Percentiles rank a stretch among this genome's conserved stretches.
phyloP scores from a whole-genome alignment of 441 rosid genomes.

The Gossypium trilobum region DNA sequence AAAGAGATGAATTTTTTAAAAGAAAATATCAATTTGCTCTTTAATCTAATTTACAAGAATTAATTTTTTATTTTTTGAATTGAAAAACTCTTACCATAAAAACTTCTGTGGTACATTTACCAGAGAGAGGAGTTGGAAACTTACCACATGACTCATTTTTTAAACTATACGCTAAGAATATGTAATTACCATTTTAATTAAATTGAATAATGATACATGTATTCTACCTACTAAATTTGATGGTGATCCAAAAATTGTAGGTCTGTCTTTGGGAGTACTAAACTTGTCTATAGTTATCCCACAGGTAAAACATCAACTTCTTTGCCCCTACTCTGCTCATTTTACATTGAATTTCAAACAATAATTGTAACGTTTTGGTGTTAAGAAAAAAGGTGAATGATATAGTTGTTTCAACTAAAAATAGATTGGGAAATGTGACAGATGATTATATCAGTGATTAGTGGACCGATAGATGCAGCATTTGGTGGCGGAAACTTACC shows the following conservation, averaged over 20 bases:
- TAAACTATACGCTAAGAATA: no score
- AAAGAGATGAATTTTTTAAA: no score
- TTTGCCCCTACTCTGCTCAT: no score
- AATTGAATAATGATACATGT: not conserved
- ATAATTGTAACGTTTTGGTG: not conserved
- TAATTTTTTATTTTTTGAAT: no score
- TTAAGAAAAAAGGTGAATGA: not conserved
- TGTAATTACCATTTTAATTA: no score
- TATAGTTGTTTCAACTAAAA: not conserved
- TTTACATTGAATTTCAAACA: not conserved
- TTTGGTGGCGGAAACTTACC: conserved; percentile 65
- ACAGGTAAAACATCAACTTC: conserved; percentile 35
- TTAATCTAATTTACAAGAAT: no score
- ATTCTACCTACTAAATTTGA: not conserved
- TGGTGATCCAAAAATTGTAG: conserved; percentile 19
- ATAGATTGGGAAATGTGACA: conserved; percentile 11
- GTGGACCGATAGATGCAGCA: conserved; percentile 44
- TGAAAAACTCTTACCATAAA: no score
- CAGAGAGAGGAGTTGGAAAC: no score
- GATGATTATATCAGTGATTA: conserved; percentile 44
- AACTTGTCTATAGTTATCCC: conserved; percentile 75
- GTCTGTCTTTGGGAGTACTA: conserved; percentile 78
- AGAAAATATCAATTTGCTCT: no score
- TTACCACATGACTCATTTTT: no score
- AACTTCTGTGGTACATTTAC: no score